Evolutionary conservation across 306 rosid genomes (phyloP).

Genomic region (Hippophae tibetana): DNA sequence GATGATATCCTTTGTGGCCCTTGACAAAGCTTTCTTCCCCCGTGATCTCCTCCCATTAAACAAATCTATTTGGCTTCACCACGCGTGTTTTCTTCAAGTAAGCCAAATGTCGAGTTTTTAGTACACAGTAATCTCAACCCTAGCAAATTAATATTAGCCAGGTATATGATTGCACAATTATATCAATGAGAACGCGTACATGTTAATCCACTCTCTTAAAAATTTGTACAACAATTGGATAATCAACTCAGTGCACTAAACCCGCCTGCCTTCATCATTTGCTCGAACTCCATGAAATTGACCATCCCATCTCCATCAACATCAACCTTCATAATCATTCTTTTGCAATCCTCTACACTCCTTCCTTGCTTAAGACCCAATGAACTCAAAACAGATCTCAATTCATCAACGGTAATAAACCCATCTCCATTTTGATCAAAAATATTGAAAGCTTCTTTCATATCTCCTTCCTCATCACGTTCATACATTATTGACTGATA

Average conservation of each 20-base stretch:
- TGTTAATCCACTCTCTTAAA: neutral
- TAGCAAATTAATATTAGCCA: too few species aligned
- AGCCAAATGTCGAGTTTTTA: too few species aligned
- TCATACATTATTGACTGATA: constrained; percentile 57
- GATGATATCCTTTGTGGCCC: too few species aligned
- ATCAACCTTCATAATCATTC: constrained; percentile 76
- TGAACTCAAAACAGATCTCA: constrained; percentile 53
- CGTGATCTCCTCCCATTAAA: too few species aligned
- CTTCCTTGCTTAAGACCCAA: constrained; percentile 80
- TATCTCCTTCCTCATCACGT: constrained; percentile 59
- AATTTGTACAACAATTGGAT: neutral
- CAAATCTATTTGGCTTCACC: too few species aligned
- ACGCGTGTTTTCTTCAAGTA: too few species aligned
- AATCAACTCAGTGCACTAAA: constrained; percentile 37
- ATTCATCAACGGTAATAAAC: constrained; percentile 69
- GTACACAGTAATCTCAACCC: too few species aligned
- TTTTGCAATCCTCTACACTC: constrained; percentile 66
- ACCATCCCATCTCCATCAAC: constrained; percentile 86
- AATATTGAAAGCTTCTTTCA: constrained; percentile 76
- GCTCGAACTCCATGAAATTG: constrained; percentile 64
- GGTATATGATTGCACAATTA: too few species aligned
- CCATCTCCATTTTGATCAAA: constrained; percentile 83
- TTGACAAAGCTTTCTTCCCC: too few species aligned
- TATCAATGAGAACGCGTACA: too few species aligned
- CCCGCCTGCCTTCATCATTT: constrained; percentile 84